A percentile compares a stretch with the other conserved stretches of the same genome.
phyloP scores from a whole-genome alignment of 371 early-diverging fungal genomes.

The Mucor irregularis region DNA sequence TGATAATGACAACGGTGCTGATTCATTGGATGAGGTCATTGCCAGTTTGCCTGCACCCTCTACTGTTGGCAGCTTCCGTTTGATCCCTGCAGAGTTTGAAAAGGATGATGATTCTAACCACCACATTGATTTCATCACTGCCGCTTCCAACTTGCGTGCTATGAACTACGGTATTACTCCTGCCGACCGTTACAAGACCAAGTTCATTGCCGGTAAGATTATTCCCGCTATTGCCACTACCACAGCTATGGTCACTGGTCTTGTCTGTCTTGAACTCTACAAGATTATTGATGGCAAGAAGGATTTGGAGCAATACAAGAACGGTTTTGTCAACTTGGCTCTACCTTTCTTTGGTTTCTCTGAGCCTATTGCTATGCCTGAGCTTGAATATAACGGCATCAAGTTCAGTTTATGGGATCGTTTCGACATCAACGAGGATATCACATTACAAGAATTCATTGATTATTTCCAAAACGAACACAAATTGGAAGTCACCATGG shows the following conservation, averaged over 20 bases:
- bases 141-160: constrained; percentile 98
- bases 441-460: constrained; percentile 90
- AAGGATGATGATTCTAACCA: constrained; percentile 99
- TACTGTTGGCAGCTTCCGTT: constrained; percentile 72
- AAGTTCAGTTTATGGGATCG: constrained; percentile 97
- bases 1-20: constrained; percentile 42
- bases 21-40: constrained; percentile 70
- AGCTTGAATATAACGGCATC: constrained; percentile 81
- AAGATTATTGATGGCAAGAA: constrained; percentile 83
- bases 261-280: constrained; percentile 98
- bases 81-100: constrained; percentile 94
- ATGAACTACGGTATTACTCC: constrained; percentile 94
- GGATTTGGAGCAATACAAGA: constrained; percentile 96
- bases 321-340: constrained; percentile 98
- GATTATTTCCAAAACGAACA: constrained; percentile 83
- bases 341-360: constrained; percentile 99
- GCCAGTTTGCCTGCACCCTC: constrained; percentile 73
- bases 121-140: constrained; percentile 99
- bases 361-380: constrained; percentile 94
- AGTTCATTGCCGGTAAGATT: constrained; percentile 99
- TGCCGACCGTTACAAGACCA: constrained; percentile 95
- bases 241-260: constrained; percentile 98
- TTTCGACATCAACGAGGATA: constrained; percentile 86
- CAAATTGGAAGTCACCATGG: constrained; percentile 92
- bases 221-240: constrained; percentile 99